phyloP scores from a whole-genome alignment of 176 grass and related monocot species.

The Saccharum officinarum region DNA sequence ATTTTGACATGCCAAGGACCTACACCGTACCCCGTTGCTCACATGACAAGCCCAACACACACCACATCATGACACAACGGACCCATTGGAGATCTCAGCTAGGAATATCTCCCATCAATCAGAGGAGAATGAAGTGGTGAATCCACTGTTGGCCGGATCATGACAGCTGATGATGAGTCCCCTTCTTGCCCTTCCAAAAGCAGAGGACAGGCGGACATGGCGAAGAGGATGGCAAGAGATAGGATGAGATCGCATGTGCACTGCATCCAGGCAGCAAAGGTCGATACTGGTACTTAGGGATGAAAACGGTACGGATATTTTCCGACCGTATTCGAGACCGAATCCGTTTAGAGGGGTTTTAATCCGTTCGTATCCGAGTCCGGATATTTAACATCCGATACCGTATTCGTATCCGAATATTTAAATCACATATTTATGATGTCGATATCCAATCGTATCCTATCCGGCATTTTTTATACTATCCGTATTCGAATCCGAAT shows the following conservation, averaged over 20 bases:
- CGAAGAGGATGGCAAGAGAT: neutral
- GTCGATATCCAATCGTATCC: too few species aligned
- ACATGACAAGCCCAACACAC: neutral
- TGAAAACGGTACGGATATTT: too few species aligned
- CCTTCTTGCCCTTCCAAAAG: conserved; percentile 1
- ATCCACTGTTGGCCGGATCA: conserved; percentile 32
- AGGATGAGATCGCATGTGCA: conserved; percentile 40
- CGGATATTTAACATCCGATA: too few species aligned
- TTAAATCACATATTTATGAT: too few species aligned
- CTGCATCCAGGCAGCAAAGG: neutral
- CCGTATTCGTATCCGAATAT: too few species aligned
- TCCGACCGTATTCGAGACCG: too few species aligned
- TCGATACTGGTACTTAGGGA: neutral
- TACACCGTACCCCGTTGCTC: neutral
- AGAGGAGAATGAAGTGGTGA: neutral
- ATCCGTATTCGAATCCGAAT: too few species aligned
- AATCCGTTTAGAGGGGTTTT: too few species aligned
- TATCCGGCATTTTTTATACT: too few species aligned
- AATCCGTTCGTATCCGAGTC: too few species aligned
- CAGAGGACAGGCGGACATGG: conserved; percentile 8
- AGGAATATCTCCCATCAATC: conserved; percentile 19
- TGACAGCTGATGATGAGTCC: conserved; percentile 1
- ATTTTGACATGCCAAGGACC: neutral
- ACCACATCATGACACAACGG: conserved; percentile 3
- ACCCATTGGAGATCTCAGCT: neutral